phyloP scores from a whole-genome alignment of 805 yeast species.

The Yamadazyma sp. region DNA sequence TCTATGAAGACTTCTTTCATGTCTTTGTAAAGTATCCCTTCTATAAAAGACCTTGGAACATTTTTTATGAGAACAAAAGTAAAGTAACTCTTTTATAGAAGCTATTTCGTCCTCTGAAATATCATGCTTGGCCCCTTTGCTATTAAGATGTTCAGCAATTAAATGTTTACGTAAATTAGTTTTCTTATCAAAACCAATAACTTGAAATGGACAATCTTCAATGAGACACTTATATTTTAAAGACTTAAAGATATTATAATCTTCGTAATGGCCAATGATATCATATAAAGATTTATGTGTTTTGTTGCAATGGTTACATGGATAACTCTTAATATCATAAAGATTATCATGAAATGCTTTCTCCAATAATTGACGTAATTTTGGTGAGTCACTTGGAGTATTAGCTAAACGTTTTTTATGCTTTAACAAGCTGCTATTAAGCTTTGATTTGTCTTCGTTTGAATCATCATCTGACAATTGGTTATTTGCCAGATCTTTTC shows the following conservation, averaged over 20 bases:
- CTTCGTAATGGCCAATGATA: slow-evolving; percentile 21
- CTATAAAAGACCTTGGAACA: slow-evolving; percentile 13
- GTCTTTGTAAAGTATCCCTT: slow-evolving; percentile 13
- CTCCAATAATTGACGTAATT: neutral
- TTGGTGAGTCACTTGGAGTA: neutral
- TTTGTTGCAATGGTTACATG: slow-evolving; percentile 9
- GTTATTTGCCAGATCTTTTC: neutral
- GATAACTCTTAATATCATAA: neutral
- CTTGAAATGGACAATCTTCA: slow-evolving; percentile 25
- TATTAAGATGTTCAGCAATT: slow-evolving; percentile 20
- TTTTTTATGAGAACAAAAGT: slow-evolving; percentile 7
- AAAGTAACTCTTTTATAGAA: slow-evolving; percentile 7
- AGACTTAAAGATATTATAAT: slow-evolving; percentile 12
- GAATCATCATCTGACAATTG: neutral
- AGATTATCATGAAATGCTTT: slow-evolving; percentile 1
- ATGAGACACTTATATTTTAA: slow-evolving; percentile 26
- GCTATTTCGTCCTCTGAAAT: neutral
- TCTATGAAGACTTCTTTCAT: slow-evolving; percentile 8
- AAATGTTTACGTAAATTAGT: slow-evolving; percentile 28
- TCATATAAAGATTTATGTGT: slow-evolving; percentile 8
- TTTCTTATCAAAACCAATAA: slow-evolving; percentile 28
- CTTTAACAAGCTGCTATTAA: neutral
- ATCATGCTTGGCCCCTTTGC: neutral
- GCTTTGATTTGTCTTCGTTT: neutral
- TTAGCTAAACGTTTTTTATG: neutral